Conservation (phyloP, 306 rosid genomes). For the Cucurbita ficifolia region DNA sequence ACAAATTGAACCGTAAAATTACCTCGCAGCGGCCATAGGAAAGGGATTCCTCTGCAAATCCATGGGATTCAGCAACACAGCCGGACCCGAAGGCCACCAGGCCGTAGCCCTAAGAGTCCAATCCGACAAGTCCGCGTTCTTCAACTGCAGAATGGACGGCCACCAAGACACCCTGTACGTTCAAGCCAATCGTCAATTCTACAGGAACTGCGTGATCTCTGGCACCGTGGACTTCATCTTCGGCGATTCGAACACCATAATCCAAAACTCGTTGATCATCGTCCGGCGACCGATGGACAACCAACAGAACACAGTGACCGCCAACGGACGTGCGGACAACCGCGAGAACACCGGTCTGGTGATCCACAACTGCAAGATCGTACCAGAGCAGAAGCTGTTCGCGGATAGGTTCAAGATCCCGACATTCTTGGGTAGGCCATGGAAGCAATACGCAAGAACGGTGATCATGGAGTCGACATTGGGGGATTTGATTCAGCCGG, state of each 20-base stretch:
- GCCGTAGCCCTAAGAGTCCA: conserved; percentile 69
- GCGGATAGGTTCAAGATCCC: conserved; percentile 16
- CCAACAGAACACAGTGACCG: conserved; percentile 39
- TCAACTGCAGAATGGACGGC: conserved; percentile 44
- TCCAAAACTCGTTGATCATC: conserved; percentile 43
- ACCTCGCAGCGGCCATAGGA: conserved; percentile 28
- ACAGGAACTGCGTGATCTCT: conserved; percentile 58
- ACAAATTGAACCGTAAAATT: not conserved
- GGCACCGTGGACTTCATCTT: conserved; percentile 74
- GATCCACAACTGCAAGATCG: conserved; percentile 43
- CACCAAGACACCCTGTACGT: conserved; percentile 56
- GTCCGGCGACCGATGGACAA: conserved; percentile 24
- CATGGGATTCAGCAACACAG: conserved; percentile 51
- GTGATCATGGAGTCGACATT: conserved; percentile 40
- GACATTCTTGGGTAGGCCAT: conserved; percentile 50
- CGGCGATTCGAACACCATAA: conserved; percentile 28
- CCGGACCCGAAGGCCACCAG: conserved; percentile 52
- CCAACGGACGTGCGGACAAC: conserved; percentile 20
- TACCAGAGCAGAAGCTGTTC: conserved; percentile 24
- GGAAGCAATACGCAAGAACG: conserved; percentile 36
- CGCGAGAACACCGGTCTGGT: conserved; percentile 21
- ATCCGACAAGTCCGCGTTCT: conserved; percentile 34
- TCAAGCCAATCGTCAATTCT: conserved; percentile 50
- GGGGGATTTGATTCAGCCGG: conserved; percentile 34
- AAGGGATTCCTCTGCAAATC: conserved; percentile 27